Evolutionary conservation across 2,329 filamentous ascomycete genomes (phyloP).

Genomic region (Parasarocladium wereldwijsianum): DNA sequence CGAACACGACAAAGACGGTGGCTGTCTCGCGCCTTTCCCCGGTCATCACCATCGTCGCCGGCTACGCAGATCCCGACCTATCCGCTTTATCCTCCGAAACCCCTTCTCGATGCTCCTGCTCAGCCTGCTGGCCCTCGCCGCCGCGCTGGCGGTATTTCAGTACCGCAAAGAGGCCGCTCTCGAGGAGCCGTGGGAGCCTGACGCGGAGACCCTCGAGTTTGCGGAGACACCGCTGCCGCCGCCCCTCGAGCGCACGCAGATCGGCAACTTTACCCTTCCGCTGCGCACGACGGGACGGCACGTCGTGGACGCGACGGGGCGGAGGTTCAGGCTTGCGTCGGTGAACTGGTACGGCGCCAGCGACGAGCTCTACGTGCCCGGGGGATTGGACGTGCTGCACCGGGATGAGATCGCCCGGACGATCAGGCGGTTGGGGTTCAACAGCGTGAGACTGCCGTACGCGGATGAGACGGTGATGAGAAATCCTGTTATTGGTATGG

Average conservation of each 20-base stretch:
- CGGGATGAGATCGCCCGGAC: conserved; percentile 43
- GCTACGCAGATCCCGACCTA: not conserved
- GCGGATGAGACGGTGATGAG: conserved; percentile 50
- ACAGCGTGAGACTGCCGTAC: conserved; percentile 55
- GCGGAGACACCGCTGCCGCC: conserved; percentile 30
- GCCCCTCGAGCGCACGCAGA: conserved; percentile 25
- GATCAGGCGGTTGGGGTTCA: conserved; percentile 50
- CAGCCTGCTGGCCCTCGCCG: conserved; percentile 12
- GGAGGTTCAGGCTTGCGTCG: conserved; percentile 46
- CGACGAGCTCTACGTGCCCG: conserved; percentile 49
- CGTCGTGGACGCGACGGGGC: conserved; percentile 41
- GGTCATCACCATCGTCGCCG: too few relatives aligned
- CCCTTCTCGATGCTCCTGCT: conserved; percentile 26
- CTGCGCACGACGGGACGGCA: conserved; percentile 44
- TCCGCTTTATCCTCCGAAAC: too few relatives aligned
- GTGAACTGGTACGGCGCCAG: conserved; percentile 61
- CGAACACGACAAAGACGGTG: too few relatives aligned
- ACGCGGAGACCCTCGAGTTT: conserved; percentile 30
- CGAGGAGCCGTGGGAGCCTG: conserved; percentile 32
- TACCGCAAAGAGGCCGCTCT: conserved; percentile 30
- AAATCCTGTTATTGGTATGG: conserved; percentile 38
- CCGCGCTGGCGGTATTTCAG: conserved; percentile 22
- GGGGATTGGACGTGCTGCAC: conserved; percentile 49
- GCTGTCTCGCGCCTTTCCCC: too few relatives aligned
- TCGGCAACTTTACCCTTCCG: conserved; percentile 37